Evolutionary conservation across 1,139 yeast species (phyloP).

Genomic region (Diutina neorugosa): DNA sequence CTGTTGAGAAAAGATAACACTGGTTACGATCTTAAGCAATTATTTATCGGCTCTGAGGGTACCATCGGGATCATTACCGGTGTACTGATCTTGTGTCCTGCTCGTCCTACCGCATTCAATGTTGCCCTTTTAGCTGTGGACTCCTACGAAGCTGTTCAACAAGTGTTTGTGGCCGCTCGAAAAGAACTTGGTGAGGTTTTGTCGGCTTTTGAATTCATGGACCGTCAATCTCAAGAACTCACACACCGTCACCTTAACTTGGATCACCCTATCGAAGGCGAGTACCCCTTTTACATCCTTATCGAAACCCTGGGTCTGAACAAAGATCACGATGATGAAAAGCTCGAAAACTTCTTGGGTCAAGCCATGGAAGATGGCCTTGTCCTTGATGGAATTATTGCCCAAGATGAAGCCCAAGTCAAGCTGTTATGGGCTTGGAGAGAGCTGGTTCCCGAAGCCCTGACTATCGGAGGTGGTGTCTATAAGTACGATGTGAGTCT

Average conservation of each 20-base stretch:
- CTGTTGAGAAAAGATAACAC: conserved; percentile 88
- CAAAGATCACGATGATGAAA: conserved; percentile 72
- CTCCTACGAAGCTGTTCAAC: conserved; percentile 70
- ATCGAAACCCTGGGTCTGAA: conserved; percentile 93
- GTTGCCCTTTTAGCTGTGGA: conserved; percentile 83
- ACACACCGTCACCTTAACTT: conserved; percentile 43
- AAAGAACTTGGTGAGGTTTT: conserved; percentile 72
- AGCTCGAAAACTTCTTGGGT: conserved; percentile 71
- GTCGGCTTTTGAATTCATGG: conserved; percentile 96
- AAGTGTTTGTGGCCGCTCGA: conserved; percentile 72
- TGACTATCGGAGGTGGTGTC: conserved; percentile 81
- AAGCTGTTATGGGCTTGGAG: conserved; percentile 88
- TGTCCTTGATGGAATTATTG: conserved; percentile 86
- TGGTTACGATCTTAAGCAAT: conserved; percentile 84
- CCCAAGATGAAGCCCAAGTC: conserved; percentile 87
- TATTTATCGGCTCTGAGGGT: conserved; percentile 90
- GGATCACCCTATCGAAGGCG: conserved; percentile 65
- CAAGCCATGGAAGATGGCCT: conserved; percentile 72
- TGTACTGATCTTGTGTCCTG: conserved; percentile 78
- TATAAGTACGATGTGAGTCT: conserved; percentile 93
- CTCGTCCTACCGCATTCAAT: conserved; percentile 80
- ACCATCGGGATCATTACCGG: conserved; percentile 87
- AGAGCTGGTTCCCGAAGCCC: conserved; percentile 85
- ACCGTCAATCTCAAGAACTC: conserved; percentile 56
- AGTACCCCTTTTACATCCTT: conserved; percentile 76